phyloP scores from a whole-genome alignment of 2,329 filamentous ascomycete genomes.

The Paraphaeosphaeria sporulosa region DNA sequence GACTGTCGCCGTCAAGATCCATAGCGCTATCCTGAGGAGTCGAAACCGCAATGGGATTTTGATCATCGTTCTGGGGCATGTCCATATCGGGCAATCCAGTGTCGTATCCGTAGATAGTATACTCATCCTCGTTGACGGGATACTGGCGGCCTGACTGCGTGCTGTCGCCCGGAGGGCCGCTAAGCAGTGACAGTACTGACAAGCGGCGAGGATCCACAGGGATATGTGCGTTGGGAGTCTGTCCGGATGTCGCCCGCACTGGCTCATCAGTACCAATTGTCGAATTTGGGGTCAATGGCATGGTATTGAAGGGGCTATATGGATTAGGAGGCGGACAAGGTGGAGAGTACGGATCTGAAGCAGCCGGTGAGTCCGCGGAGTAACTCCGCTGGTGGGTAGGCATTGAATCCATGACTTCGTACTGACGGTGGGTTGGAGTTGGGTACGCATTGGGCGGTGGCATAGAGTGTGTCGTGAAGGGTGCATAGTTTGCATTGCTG shows the following conservation, averaged over 20 bases:
- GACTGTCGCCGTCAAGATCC: slow-evolving; percentile 43
- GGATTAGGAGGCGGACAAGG: slow-evolving; percentile 47
- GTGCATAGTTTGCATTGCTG: slow-evolving; percentile 20
- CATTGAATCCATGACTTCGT: slow-evolving; percentile 25
- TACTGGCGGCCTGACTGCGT: slow-evolving; percentile 53
- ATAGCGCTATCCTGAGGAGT: slow-evolving; percentile 42
- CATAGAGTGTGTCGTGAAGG: slow-evolving; percentile 36
- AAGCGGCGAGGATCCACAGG: slow-evolving; percentile 59
- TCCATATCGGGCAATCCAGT: slow-evolving; percentile 74
- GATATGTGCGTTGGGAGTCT: slow-evolving; percentile 37
- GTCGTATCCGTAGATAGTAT: slow-evolving; percentile 73
- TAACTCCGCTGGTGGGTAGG: slow-evolving; percentile 33
- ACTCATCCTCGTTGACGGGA: slow-evolving; percentile 36
- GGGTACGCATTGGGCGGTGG: slow-evolving; percentile 33
- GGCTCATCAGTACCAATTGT: slow-evolving; percentile 47
- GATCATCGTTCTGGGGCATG: slow-evolving; percentile 74
- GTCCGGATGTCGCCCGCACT: slow-evolving; percentile 27
- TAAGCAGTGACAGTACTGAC: slow-evolving; percentile 71
- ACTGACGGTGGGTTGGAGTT: slow-evolving; percentile 13
- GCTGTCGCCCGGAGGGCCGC: slow-evolving; percentile 38
- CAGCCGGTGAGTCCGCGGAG: slow-evolving; percentile 34
- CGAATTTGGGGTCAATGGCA: slow-evolving; percentile 55
- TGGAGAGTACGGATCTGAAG: slow-evolving; percentile 48
- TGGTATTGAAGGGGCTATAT: slow-evolving; percentile 54
- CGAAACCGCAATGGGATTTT: slow-evolving; percentile 64